Evolutionary conservation across 2,329 filamentous ascomycete genomes (phyloP), one percentile per base, ranked within the genome.

Genomic region (Pseudogymnoascus sp.): DNA sequence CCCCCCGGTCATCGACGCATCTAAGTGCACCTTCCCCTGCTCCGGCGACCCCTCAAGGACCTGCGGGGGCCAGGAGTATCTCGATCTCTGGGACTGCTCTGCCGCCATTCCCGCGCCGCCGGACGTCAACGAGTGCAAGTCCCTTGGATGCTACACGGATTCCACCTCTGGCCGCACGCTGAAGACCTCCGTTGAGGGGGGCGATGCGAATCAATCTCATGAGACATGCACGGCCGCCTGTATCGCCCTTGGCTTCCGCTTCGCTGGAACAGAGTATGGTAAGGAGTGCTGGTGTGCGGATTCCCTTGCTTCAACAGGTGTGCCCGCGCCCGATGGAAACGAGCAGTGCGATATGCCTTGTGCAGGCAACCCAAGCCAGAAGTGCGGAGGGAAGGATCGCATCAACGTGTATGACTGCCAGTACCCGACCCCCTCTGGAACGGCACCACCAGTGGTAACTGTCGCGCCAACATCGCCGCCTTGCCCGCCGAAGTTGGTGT

Each of bases 341-440:
- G 48, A 57, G n/a, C 48, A 57, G 16, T 68, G 66, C 34, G 60
- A 67, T 31, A 68, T 68, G 65, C 25, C 57, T 6, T 68, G 65
- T 41, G 16, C n/a, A 34, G 66, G 66, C 4, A 64, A 67, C 43
- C 11, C 61, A 1, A 28, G 45, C n/a, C 61, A 68, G 64, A 65
- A 31, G 11, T 68, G 65, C 61, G 66, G 65, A 25, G 65, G 66
- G 7, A 45, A 57, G 19, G 64, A 67, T 36, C 48, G 64, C 28
- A 54, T 67, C 31, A 39, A 64, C 37, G 21, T 67, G 14, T 67
- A 65, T 19, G 48, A 57, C 11, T 57, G 48, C 48, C 39, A 62
- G 21, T 63, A 57, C 23, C 48, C 48, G 4, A 57, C 48, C 3
- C 25, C 48, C 8, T 31, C 48, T 31, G 48, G 48, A 10, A 57